Percentiles rank a stretch among this genome's conserved stretches.
phyloP scores from a whole-genome alignment of 2,329 filamentous ascomycete genomes.

The Hymenoscyphus scutula region DNA sequence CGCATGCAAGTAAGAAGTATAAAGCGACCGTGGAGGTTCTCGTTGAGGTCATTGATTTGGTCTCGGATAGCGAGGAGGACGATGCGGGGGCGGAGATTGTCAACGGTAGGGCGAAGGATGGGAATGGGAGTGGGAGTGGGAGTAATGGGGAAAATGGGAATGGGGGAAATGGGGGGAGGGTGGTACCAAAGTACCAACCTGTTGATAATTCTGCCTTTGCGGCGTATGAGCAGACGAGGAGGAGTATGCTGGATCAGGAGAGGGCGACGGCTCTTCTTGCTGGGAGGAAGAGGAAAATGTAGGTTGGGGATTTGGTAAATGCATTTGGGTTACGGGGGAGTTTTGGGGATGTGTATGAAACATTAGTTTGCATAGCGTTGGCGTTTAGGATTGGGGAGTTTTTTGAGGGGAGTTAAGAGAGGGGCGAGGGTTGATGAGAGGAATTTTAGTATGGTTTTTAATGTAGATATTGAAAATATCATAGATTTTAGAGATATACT shows the following conservation, averaged over 20 bases:
- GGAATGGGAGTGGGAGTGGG: too few relatives aligned
- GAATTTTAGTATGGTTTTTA: too few relatives aligned
- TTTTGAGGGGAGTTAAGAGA: too few relatives aligned
- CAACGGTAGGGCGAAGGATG: not conserved
- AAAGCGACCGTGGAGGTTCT: not conserved
- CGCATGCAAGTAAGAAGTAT: not conserved
- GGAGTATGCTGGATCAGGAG: not conserved
- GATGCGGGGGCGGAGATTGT: not conserved
- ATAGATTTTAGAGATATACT: too few relatives aligned
- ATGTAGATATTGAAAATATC: too few relatives aligned
- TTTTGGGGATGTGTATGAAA: too few relatives aligned
- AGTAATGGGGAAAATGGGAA: not conserved
- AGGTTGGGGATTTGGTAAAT: not conserved
- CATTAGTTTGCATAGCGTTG: too few relatives aligned
- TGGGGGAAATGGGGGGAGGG: not conserved
- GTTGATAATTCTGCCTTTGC: not conserved
- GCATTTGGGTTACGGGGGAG: too few relatives aligned
- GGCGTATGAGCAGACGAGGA: not conserved
- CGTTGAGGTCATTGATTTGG: not conserved
- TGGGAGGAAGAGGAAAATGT: not conserved
- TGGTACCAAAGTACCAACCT: not conserved
- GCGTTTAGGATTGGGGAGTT: too few relatives aligned
- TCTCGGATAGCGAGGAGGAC: not conserved
- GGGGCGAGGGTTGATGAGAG: too few relatives aligned
- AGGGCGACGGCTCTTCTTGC: not conserved